phyloP scores from a whole-genome alignment of 768 basidiomycete species.

The Trametopsis cervina region DNA sequence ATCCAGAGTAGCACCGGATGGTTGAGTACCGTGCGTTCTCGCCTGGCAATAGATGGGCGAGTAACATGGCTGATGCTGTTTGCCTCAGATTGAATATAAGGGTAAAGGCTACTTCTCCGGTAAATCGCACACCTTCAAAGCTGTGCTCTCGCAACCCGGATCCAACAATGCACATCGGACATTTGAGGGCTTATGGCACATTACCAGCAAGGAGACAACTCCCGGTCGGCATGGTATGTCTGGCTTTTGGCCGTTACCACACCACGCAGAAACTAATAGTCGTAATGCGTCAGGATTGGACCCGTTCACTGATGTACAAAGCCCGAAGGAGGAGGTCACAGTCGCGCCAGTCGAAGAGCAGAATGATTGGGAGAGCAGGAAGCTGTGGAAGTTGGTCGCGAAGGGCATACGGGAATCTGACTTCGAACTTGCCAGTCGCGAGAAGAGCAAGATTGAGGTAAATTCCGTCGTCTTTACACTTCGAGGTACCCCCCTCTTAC shows the following conservation, averaged over 20 bases:
- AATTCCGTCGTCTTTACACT: conserved; percentile 10
- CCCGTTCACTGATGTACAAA: conserved; percentile 70
- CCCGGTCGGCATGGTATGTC: conserved; percentile 21
- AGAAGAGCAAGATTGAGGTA: conserved; percentile 91
- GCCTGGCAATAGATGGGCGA: neutral
- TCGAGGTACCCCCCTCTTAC: neutral
- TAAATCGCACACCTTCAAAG: conserved; percentile 90
- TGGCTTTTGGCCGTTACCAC: neutral
- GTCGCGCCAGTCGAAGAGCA: conserved; percentile 55
- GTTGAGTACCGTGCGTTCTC: conserved; percentile 39
- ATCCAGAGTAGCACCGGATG: conserved; percentile 67
- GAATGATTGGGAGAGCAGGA: conserved; percentile 82
- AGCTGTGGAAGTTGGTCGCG: conserved; percentile 79
- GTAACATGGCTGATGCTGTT: neutral
- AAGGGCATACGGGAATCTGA: conserved; percentile 89
- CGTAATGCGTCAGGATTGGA: neutral
- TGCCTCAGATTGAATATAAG: conserved; percentile 72
- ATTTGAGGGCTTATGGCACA: conserved; percentile 83
- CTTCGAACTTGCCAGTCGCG: conserved; percentile 83
- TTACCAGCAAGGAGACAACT: conserved; percentile 47
- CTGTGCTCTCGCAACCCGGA: conserved; percentile 51
- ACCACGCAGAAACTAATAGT: conserved; percentile 13
- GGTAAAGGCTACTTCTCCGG: conserved; percentile 95
- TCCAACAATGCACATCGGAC: conserved; percentile 33
- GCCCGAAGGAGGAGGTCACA: conserved; percentile 68